These are phyloP conservation scores for Trypanosoma grayi DNA, from an alignment of 208 protist genomes.

Conservation along the genomic window DNA sequence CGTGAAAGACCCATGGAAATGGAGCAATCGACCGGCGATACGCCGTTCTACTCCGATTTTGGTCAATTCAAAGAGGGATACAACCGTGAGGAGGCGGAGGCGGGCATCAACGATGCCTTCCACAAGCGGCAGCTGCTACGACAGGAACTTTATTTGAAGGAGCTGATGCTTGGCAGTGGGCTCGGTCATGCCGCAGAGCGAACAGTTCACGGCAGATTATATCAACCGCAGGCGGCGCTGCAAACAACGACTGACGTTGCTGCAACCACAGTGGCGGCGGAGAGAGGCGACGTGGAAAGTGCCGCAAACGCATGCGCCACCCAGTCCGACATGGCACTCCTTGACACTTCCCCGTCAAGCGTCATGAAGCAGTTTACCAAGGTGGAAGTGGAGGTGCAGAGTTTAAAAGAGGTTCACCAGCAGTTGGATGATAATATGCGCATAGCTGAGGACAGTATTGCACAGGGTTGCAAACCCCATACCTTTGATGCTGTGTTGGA, in stretches of 20 bases:
- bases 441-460: conserved; percentile 43
- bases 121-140: conserved; percentile 31
- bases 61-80: conserved; percentile 23
- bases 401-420: conserved; percentile 28
- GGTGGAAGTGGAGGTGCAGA: conserved; percentile 32
- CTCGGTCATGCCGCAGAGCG: conserved; percentile 51
- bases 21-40: background rate
- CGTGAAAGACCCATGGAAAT: background rate
- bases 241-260: conserved; percentile 32
- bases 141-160: conserved; percentile 45
- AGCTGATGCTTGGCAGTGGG: conserved; percentile 67
- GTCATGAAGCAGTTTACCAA: conserved; percentile 15
- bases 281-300: background rate
- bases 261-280: background rate
- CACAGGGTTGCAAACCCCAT: conserved; percentile 41
- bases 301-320: background rate
- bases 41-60: conserved; percentile 18
- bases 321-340: conserved; percentile 2
- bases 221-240: conserved; percentile 60
- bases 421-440: conserved; percentile 67
- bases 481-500: conserved; percentile 58
- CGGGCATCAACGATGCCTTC: conserved; percentile 60
- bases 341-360: conserved; percentile 7
- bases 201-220: conserved; percentile 51
- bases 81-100: conserved; percentile 40